Evolutionary conservation across 2,329 filamentous ascomycete species (phyloP), one percentile per base, ranked within the genome.

Genomic region (Pochonia chlamydosporia): DNA sequence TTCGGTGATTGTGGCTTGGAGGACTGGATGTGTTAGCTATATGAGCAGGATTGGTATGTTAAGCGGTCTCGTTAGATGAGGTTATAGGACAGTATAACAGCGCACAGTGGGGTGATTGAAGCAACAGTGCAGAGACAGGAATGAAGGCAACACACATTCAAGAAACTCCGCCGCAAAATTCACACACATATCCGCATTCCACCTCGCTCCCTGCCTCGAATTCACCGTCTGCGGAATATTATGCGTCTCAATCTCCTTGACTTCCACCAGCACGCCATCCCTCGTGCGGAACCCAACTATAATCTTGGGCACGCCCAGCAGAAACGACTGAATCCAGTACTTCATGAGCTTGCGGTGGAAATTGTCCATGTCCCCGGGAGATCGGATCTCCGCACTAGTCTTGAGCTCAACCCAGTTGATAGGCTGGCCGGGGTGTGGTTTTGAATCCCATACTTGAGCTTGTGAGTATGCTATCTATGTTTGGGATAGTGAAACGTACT

Each of bases 331-430:
- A 13, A 92, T 89, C 93, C 93, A 99, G 69, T 92, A 96, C 60
- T 95, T 95, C 67, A 95, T 79, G 46, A 97, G 76, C 64, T 97
- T 97, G 42, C 87, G 81, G 66, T 96, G 88, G 62, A 92, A 96
- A 52, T 82, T 85, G 18, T 84, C 67, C 60, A 82, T 75, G 58
- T 93, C 87, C 40, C 81, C 76, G 2, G 84, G 76, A 50, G 78
- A 78, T 44, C 74, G 74, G 43, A 92, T 83, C 54, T 86, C 82
- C 35, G 80, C 84, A n/a, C 82, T 81, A 1, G 93, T 99, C 64
- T 99, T 99, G 49, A 99, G 78, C 66, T 99, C 93, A 26, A 97
- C 85, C 87, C 91, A 99, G 58, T 92, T 89, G 54, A 89, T 85
- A 0, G 86, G 81, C n/a, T 75, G 74, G 42, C 79, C 80, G 44